These are phyloP conservation scores for Penicillium sp. DNA, from an alignment of 2,329 filamentous ascomycete genomes.

Conservation along the genomic window DNA sequence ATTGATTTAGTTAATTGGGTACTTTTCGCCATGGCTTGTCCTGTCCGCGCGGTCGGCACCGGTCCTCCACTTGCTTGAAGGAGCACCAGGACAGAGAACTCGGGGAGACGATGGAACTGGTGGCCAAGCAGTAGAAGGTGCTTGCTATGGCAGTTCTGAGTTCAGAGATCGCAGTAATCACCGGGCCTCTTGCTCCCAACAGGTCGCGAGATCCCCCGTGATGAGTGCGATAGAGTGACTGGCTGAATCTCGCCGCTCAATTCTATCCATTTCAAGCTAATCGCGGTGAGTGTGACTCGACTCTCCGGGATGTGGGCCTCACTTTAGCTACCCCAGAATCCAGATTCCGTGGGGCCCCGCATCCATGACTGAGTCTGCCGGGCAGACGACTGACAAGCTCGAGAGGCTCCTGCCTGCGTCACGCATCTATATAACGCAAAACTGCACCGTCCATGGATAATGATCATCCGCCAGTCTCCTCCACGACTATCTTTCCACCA, in stretches of 20 bases:
- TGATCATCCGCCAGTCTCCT: neutral
- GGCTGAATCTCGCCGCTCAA: no score
- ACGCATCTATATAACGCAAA: constrained; percentile 5
- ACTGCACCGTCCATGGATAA: neutral
- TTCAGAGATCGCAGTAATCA: neutral
- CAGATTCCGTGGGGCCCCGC: neutral
- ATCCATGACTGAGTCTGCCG: no score
- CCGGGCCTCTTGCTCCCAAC: no score
- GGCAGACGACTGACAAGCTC: neutral
- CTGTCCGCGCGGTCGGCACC: constrained; percentile 9
- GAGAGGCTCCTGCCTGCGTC: neutral
- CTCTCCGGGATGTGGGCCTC: constrained; percentile 2
- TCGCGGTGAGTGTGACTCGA: neutral
- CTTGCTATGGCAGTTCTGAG: neutral
- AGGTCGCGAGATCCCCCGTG: no score
- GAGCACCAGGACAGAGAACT: neutral
- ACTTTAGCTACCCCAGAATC: neutral
- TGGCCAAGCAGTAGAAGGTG: neutral
- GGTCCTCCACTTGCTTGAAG: constrained; percentile 8
- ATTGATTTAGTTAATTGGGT: constrained; percentile 4
- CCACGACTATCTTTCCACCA: neutral
- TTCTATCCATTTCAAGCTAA: no score
- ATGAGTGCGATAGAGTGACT: no score
- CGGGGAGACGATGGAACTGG: neutral
- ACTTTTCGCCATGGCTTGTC: constrained; percentile 2